Conservation (phyloP, 169 alveolate genomes). For the Plasmodium fragile region DNA sequence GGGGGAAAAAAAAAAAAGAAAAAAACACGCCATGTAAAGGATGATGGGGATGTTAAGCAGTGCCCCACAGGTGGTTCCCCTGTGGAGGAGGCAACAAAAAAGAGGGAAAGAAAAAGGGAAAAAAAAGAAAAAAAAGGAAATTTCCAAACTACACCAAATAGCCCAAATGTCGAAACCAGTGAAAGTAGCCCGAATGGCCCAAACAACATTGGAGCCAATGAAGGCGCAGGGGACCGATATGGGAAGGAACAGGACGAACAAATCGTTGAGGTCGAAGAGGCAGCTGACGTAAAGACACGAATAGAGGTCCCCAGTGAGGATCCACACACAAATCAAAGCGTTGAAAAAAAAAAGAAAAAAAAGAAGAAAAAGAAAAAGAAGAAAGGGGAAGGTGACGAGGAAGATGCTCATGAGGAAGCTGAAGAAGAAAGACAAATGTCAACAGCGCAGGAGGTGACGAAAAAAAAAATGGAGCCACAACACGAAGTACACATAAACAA, state of each 20-base stretch:
- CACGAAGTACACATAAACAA: not conserved
- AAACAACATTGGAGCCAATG: not conserved
- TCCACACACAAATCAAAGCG: not conserved
- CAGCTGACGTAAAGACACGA: not conserved
- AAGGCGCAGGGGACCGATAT: not conserved
- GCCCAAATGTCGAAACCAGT: not conserved
- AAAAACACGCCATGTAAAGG: not conserved
- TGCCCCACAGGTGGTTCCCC: not conserved
- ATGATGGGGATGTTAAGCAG: conserved; percentile 3
- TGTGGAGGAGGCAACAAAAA: not conserved
- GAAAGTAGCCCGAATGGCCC: not conserved
- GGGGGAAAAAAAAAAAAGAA: not conserved
- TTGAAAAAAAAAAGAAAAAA: not conserved
- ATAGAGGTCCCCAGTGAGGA: not conserved
- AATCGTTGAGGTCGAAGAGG: not conserved
- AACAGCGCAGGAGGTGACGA: not conserved
- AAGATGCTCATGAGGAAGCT: not conserved
- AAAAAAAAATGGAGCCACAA: not conserved
- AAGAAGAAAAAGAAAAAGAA: not conserved
- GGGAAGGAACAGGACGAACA: not conserved
- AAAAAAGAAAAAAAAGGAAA: not conserved
- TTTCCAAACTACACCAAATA: not conserved
- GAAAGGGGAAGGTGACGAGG: not conserved
- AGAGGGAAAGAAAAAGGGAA: not conserved
- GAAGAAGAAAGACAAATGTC: not conserved